Conservation (phyloP, 1,284 basidiomycete genomes). For the Tremellales sp. region DNA sequence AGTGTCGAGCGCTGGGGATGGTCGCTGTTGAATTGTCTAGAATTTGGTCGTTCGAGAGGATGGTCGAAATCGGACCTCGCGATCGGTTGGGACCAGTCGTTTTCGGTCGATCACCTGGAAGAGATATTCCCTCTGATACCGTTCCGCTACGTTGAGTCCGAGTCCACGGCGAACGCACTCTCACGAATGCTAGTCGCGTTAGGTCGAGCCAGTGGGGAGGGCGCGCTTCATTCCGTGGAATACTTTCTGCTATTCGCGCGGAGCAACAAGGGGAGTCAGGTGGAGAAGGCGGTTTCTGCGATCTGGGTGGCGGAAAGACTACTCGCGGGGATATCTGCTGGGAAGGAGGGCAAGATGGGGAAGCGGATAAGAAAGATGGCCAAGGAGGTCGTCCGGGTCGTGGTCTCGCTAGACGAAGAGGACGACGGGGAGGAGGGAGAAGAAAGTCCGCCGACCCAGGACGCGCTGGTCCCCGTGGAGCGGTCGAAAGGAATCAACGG, state of each 20-base stretch:
- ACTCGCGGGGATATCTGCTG: constrained; percentile 63
- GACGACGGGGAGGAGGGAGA: constrained; percentile 68
- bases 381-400: constrained; percentile 58
- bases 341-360: constrained; percentile 30
- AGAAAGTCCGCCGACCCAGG: constrained; percentile 16
- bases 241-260: constrained; percentile 66
- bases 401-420: constrained; percentile 68
- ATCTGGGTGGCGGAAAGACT: constrained; percentile 76
- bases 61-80: constrained; percentile 50
- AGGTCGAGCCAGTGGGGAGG: constrained; percentile 63
- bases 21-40: constrained; percentile 69
- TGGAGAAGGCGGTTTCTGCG: constrained; percentile 60
- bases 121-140: constrained; percentile 47
- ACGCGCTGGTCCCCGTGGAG: constrained; percentile 51
- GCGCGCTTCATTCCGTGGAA: constrained; percentile 68
- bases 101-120: constrained; percentile 16
- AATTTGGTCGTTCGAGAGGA: constrained; percentile 59
- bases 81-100: constrained; percentile 48
- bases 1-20: constrained; percentile 86
- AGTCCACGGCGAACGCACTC: constrained; percentile 57
- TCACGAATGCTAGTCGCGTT: constrained; percentile 67
- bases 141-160: constrained; percentile 61
- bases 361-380: constrained; percentile 64
- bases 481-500: constrained; percentile 56
- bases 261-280: constrained; percentile 39